Evolutionary conservation across 768 basidiomycete genomes (phyloP).

Genomic region (Gloeostereum incarnatum): DNA sequence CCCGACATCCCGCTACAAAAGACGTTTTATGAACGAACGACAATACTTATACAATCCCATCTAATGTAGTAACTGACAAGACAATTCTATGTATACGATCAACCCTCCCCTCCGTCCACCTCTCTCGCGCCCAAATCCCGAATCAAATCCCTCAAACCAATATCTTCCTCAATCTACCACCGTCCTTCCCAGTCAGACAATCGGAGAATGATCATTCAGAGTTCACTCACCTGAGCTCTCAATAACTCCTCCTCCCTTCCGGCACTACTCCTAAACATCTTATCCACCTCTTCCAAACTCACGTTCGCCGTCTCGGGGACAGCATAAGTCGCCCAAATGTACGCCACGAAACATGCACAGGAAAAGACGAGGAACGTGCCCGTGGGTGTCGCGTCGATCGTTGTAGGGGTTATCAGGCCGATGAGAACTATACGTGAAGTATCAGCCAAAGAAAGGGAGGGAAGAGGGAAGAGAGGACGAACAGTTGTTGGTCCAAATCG

Average conservation of each 20-base stretch:
- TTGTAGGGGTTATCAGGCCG: slow-evolving; percentile 60
- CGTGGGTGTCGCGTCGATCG: slow-evolving; percentile 53
- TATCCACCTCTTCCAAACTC: slow-evolving; percentile 70
- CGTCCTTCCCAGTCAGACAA: neutral
- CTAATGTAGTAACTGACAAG: too few species aligned
- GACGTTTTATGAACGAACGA: too few species aligned
- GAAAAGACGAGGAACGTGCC: slow-evolving; percentile 65
- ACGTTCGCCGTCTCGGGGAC: slow-evolving; percentile 77
- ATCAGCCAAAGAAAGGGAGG: neutral
- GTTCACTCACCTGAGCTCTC: slow-evolving; percentile 40
- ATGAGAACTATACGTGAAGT: slow-evolving; percentile 45
- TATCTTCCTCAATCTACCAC: slow-evolving; percentile 44
- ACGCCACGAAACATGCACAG: slow-evolving; percentile 52
- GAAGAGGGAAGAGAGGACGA: slow-evolving; percentile 9
- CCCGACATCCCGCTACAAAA: too few species aligned
- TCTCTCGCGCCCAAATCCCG: slow-evolving; percentile 19
- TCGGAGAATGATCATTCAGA: neutral
- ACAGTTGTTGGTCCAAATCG: slow-evolving; percentile 87
- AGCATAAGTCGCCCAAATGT: slow-evolving; percentile 58
- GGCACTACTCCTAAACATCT: slow-evolving; percentile 50
- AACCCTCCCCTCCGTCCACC: neutral
- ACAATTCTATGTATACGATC: too few species aligned
- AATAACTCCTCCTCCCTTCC: slow-evolving; percentile 42
- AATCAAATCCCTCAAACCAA: slow-evolving; percentile 41
- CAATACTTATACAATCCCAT: too few species aligned